Evolutionary conservation across 169 alveolate genomes (phyloP).

Genomic region (Theileria parva): DNA sequence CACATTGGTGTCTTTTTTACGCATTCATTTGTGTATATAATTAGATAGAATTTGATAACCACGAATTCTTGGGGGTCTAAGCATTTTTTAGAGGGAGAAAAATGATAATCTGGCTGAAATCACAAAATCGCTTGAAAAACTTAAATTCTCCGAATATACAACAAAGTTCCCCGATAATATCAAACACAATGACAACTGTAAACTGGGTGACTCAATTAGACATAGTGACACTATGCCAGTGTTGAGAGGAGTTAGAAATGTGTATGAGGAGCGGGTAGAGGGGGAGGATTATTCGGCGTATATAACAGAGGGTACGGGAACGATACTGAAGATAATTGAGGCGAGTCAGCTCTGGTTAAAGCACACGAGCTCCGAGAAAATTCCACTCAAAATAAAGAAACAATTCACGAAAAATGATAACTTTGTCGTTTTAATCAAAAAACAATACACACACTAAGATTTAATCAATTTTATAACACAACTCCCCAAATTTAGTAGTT

Average conservation of each 20-base stretch:
- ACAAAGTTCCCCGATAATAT: too few species aligned
- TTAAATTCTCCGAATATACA: background rate
- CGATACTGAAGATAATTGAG: constrained; percentile 34
- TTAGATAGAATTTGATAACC: too few species aligned
- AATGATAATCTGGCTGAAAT: background rate
- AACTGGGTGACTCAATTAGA: too few species aligned
- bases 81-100: too few species aligned
- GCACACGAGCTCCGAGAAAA: constrained; percentile 32
- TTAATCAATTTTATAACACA: too few species aligned
- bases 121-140: background rate
- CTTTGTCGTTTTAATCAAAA: constrained; percentile 20
- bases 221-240: too few species aligned
- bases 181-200: background rate
- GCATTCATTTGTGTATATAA: too few species aligned
- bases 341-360: constrained; percentile 47
- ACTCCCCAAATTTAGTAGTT: too few species aligned
- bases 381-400: constrained; percentile 4
- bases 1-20: too few species aligned
- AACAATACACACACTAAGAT: background rate
- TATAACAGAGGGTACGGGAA: constrained; percentile 34
- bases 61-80: too few species aligned
- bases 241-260: too few species aligned
- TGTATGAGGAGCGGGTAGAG: background rate
- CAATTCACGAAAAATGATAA: constrained; percentile 28
- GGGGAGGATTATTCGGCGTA: background rate